Percentiles rank a stretch among this genome's conserved stretches.
These are phyloP conservation scores for Macrophomina pseudophaseolina DNA, from an alignment of 2,329 filamentous ascomycete genomes.

Conservation along the genomic window DNA sequence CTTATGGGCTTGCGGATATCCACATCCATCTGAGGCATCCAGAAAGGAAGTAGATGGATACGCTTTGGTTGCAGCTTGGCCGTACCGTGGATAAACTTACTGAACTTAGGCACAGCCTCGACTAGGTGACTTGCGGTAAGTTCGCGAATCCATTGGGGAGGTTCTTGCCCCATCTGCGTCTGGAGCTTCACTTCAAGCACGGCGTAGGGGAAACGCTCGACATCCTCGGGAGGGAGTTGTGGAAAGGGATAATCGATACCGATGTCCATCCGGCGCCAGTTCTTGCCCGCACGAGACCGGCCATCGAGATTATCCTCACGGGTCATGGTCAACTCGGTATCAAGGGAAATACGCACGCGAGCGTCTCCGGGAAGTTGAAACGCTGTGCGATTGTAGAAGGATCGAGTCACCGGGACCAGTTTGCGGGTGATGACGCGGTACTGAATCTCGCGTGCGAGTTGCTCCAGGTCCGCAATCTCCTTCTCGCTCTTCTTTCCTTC, in stretches of 20 bases:
- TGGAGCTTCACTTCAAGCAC: slow-evolving; percentile 97
- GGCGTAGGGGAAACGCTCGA: slow-evolving; percentile 93
- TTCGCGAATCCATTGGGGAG: slow-evolving; percentile 95
- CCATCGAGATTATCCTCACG: slow-evolving; percentile 96
- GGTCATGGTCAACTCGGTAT: slow-evolving; percentile 93
- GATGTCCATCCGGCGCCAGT: slow-evolving; percentile 97
- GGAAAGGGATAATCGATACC: slow-evolving; percentile 94
- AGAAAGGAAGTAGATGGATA: slow-evolving; percentile 91
- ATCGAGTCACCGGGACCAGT: slow-evolving; percentile 86
- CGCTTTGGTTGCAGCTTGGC: slow-evolving; percentile 84
- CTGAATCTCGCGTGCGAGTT: slow-evolving; percentile 88
- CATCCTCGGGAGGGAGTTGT: slow-evolving; percentile 81
- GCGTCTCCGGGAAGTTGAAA: slow-evolving; percentile 97
- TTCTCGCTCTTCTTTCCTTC: slow-evolving; percentile 93
- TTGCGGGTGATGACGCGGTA: slow-evolving; percentile 89
- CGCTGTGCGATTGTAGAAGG: slow-evolving; percentile 97
- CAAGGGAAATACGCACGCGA: slow-evolving; percentile 92
- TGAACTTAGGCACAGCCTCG: slow-evolving; percentile 98
- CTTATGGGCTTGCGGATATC: slow-evolving; percentile 93
- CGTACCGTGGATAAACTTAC: slow-evolving; percentile 97
- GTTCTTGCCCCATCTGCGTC: slow-evolving; percentile 92
- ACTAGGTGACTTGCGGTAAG: slow-evolving; percentile 92
- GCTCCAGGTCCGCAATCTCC: slow-evolving; percentile 88
- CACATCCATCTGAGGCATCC: slow-evolving; percentile 98
- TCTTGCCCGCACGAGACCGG: slow-evolving; percentile 73